Conservation (phyloP, 805 yeast genomes). For the Jamesozyma spencerorum region DNA sequence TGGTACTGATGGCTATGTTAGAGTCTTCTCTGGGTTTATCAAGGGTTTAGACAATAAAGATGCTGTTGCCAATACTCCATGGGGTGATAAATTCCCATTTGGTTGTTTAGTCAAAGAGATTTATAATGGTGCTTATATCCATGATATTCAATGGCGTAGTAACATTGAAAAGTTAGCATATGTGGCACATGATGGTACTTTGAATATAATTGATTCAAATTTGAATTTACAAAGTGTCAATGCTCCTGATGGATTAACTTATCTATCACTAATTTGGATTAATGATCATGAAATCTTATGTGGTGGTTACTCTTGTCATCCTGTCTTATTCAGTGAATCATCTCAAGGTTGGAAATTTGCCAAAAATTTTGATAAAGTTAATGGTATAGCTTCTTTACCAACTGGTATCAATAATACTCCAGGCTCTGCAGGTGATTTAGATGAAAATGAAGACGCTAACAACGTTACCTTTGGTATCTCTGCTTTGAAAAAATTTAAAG, state of each 20-base stretch:
- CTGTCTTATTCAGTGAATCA: conserved; percentile 73
- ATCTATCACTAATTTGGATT: conserved; percentile 63
- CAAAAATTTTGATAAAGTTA: conserved; percentile 47
- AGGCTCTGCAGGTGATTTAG: conserved; percentile 22
- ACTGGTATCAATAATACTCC: conserved; percentile 2
- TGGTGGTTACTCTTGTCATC: conserved; percentile 90
- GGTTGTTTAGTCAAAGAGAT: conserved; percentile 49
- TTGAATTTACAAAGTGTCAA: conserved; percentile 17
- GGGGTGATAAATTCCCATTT: conserved; percentile 96
- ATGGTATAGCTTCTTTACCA: conserved; percentile 4
- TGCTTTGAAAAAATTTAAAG: conserved; percentile 89
- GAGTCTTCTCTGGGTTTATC: conserved; percentile 81
- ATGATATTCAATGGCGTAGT: conserved; percentile 80
- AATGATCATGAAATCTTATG: conserved; percentile 61
- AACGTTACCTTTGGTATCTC: conserved; percentile 50
- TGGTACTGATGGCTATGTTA: conserved; percentile 84
- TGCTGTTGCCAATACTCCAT: conserved; percentile 45
- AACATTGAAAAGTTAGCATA: conserved; percentile 69
- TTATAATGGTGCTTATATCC: conserved; percentile 80
- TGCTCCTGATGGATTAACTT: conserved; percentile 52
- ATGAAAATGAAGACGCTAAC: conserved; percentile 45
- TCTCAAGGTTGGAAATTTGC: conserved; percentile 52
- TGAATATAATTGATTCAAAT: conserved; percentile 60
- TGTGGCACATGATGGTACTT: conserved; percentile 79
- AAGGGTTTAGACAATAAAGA: conserved; percentile 75